phyloP scores from a whole-genome alignment of 129 eudicot species.

The Chrysanthemum makinoi region DNA sequence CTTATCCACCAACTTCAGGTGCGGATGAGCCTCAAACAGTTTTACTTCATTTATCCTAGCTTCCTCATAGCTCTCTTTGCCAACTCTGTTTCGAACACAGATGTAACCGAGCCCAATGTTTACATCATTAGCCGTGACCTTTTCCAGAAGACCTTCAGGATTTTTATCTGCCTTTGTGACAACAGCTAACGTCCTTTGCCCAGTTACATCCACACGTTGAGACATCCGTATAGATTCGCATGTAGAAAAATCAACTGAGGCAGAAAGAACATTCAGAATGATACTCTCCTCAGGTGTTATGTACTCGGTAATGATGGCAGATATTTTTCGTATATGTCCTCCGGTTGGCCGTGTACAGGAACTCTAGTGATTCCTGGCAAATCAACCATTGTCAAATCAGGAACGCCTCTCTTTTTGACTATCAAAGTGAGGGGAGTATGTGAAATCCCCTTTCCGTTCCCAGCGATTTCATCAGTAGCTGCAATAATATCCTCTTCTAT shows the following conservation, averaged over 20 bases:
- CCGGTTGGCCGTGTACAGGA: slow-evolving; percentile 51
- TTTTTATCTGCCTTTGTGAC: slow-evolving; percentile 35
- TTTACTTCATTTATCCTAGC: slow-evolving; percentile 29
- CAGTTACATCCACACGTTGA: slow-evolving; percentile 28
- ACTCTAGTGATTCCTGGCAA: slow-evolving; percentile 49
- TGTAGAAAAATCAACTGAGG: slow-evolving; percentile 33
- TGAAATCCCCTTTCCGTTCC: slow-evolving; percentile 36
- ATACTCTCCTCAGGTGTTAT: slow-evolving; percentile 38
- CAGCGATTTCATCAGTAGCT: slow-evolving; percentile 45
- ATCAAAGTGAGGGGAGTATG: slow-evolving; percentile 40
- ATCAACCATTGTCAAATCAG: slow-evolving; percentile 54
- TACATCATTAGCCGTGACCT: slow-evolving; percentile 36
- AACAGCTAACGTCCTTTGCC: slow-evolving; percentile 34
- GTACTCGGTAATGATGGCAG: slow-evolving; percentile 29
- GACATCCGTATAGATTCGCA: slow-evolving; percentile 42
- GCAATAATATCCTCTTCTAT: slow-evolving; percentile 34
- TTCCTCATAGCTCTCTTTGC: slow-evolving; percentile 32
- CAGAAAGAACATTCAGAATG: slow-evolving; percentile 36
- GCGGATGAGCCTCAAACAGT: slow-evolving; percentile 28
- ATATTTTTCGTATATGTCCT: slow-evolving; percentile 42
- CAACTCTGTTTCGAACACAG: slow-evolving; percentile 39
- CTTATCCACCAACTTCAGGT: slow-evolving; percentile 24
- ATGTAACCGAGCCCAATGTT: slow-evolving; percentile 44
- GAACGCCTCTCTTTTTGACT: slow-evolving; percentile 45
- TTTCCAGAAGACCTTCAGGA: slow-evolving; percentile 35